Base-by-base conservation (phyloP, 441 rosid species). In the Breynia disticha region DNA sequence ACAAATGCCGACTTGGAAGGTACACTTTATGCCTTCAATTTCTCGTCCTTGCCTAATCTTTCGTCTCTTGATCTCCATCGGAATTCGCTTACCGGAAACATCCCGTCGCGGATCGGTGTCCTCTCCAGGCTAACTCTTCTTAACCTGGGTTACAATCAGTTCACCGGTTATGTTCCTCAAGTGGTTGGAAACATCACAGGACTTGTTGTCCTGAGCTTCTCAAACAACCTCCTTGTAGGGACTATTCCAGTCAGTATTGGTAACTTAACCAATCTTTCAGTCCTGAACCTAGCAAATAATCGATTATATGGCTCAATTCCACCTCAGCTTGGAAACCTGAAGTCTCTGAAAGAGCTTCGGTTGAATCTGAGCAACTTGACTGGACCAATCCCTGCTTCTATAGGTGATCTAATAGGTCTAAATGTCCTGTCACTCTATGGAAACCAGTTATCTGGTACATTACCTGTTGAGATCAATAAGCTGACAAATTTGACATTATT, bases 301-400 rank as follows among this genome's bases (percentile, higher is more conserved):
- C 38, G 18, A 1, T 22, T 70, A 0, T 19, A 43, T 22, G 58
- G 67, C 10, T 46, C 68, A 18, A 63, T 68, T 49, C 64, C 72
- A 3, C 64, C 35, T 7, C 42, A 64, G 19, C 32, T 64, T 28
- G 63, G 68, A 22, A 57, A 39, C 14, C 32, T 38, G 61, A 57
- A 5, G 17, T 56, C 54, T 28, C 67, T 69, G 6, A 7, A 22
- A 17, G 24, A 55, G 46, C 68, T 64, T 22, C 32, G 59, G 39
- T 52, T 65, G 52, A 46, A 38, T 50, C 44, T 52, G 21, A 67
- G 67, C 56, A 22, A 56, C 16, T 53, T 67, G 18, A 48, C 62
- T 0, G 73, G 76, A 22, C 13, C 56, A 12, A 65, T 71, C 32
- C 67, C 73, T 16, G 13, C 60, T n/a, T 67, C 70, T 22, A 63